These are phyloP conservation scores for Cenococcum geophilum DNA, from an alignment of 495 filamentous ascomycete genomes.

Conservation along the genomic window DNA sequence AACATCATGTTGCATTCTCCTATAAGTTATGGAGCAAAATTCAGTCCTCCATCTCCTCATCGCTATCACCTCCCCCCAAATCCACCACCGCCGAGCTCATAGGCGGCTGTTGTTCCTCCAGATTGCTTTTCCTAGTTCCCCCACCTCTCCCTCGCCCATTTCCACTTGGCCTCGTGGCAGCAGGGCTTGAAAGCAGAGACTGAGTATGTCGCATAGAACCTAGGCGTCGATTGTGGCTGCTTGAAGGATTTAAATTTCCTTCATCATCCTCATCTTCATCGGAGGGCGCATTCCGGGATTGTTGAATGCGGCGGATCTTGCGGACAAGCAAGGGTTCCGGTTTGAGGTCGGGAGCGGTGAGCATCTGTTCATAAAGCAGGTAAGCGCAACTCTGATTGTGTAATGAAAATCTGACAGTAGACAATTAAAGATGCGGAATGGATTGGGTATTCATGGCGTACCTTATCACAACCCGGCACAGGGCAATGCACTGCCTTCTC, in stretches of 20 bases:
- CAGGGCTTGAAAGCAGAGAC: neutral
- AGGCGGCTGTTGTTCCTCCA: conserved; percentile 2
- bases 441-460: neutral
- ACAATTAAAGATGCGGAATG: neutral
- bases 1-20: no score
- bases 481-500: conserved; percentile 40
- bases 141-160: neutral
- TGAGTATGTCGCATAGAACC: neutral
- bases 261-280: conserved; percentile 27
- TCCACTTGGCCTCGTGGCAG: neutral
- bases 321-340: conserved; percentile 38
- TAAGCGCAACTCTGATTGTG: neutral
- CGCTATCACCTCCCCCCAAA: conserved; percentile 23
- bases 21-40: neutral
- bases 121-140: conserved; percentile 13
- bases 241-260: neutral
- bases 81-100: conserved; percentile 8
- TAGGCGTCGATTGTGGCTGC: neutral
- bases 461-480: conserved; percentile 38
- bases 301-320: conserved; percentile 39
- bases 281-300: conserved; percentile 32
- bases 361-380: conserved; percentile 16
- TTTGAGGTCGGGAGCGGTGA: conserved; percentile 38
- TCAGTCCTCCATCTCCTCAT: conserved; percentile 28
- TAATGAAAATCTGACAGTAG: conserved; percentile 7